Conservation (phyloP, 169 alveolate species). For the Toxoplasma gondii region DNA sequence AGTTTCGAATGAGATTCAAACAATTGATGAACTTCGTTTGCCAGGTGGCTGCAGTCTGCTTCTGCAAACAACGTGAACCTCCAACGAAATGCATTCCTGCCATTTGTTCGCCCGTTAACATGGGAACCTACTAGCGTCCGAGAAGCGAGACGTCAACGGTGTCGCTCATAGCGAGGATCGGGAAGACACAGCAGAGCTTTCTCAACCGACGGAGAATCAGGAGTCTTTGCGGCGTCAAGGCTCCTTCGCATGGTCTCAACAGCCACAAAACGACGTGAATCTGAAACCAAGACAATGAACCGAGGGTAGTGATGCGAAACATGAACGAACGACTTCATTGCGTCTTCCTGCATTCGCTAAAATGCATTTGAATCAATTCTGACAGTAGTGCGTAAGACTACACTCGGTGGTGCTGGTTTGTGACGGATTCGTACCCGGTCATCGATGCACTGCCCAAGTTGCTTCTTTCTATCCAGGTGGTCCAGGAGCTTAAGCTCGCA, state of each 20-base stretch:
- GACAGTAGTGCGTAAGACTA: no score
- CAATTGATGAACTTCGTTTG: no score
- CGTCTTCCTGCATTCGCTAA: no score
- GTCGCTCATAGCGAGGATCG: conserved; percentile 8
- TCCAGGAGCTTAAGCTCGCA: conserved; percentile 38
- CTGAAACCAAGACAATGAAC: not conserved
- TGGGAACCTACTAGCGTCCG: conserved; percentile 6
- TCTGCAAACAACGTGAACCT: no score
- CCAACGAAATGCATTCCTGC: no score
- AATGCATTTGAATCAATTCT: no score
- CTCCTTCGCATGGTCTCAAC: not conserved
- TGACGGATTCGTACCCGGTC: not conserved
- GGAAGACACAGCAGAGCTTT: not conserved
- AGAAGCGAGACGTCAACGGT: not conserved
- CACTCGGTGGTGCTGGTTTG: no score
- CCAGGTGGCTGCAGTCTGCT: no score
- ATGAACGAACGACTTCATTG: no score
- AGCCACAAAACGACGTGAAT: conserved; percentile 12
- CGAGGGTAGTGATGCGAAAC: not conserved
- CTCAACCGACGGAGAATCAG: not conserved
- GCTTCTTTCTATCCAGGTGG: not conserved
- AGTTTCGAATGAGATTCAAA: no score
- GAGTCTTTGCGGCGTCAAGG: not conserved
- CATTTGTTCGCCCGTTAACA: no score
- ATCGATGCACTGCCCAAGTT: not conserved